A percentile compares a stretch with the other conserved stretches of the same genome.
Conservation (phyloP, 1,284 basidiomycete genomes). For the Cutaneotrichosporon mucoides region DNA sequence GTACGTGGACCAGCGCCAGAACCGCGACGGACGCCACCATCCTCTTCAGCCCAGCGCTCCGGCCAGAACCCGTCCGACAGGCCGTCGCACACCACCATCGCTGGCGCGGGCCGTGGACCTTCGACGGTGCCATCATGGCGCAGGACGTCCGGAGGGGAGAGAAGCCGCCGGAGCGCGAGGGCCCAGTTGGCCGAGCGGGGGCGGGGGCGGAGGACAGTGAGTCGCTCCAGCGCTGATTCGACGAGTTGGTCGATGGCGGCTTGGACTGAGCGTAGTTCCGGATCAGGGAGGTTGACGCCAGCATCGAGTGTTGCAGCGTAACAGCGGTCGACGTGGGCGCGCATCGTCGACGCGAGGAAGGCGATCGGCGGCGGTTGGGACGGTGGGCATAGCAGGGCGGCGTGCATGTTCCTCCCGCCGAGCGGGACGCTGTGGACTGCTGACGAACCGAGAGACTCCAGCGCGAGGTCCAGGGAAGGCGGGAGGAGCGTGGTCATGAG, state of each 20-base stretch:
- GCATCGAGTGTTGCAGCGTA: background rate
- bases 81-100: slow-evolving; percentile 41
- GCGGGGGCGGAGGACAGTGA: background rate
- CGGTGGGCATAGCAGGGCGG: slow-evolving; percentile 27
- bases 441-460: no score
- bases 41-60: slow-evolving; percentile 37
- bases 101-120: background rate
- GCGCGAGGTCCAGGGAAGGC: background rate
- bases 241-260: slow-evolving; percentile 17
- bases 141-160: background rate
- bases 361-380: slow-evolving; percentile 25
- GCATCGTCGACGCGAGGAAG: slow-evolving; percentile 22
- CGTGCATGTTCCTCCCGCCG: slow-evolving; percentile 31
- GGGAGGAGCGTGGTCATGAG: slow-evolving; percentile 38
- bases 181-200: slow-evolving; percentile 16
- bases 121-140: background rate
- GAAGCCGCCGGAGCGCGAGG: slow-evolving; percentile 22
- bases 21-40: slow-evolving; percentile 6
- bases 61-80: slow-evolving; percentile 43
- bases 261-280: background rate
- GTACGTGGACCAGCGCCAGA: background rate
- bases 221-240: background rate
- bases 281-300: background rate
- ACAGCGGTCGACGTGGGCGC: slow-evolving; percentile 25
- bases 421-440: slow-evolving; percentile 19